Evolutionary conservation across 352 stramenopile genomes (phyloP).

Genomic region (Phytophthora citricola): DNA sequence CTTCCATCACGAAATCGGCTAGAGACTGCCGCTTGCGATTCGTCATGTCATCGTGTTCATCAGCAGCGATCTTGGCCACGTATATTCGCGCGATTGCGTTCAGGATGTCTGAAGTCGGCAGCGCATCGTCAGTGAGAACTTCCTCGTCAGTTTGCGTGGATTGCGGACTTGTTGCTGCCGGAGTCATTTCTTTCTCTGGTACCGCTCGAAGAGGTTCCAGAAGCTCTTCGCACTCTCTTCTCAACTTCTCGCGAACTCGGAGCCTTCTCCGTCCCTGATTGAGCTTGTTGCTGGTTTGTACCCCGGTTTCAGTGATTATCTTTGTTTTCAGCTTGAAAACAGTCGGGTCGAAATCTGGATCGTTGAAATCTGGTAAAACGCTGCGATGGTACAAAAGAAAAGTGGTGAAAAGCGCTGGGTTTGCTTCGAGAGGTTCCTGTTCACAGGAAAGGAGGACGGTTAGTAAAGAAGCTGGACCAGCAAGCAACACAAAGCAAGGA

Average conservation of each 20-base stretch:
- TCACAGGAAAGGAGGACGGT: not conserved
- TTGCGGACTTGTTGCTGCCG: not conserved
- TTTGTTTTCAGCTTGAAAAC: slow-evolving; percentile 64
- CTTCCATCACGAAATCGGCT: slow-evolving; percentile 59
- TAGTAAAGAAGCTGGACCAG: not conserved
- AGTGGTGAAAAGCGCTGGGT: slow-evolving; percentile 73
- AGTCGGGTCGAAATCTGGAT: slow-evolving; percentile 56
- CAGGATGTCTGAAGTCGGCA: slow-evolving; percentile 44
- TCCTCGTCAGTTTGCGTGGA: slow-evolving; percentile 16
- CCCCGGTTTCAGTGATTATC: slow-evolving; percentile 34
- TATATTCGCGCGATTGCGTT: slow-evolving; percentile 73
- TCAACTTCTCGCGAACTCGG: slow-evolving; percentile 46
- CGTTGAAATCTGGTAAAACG: slow-evolving; percentile 64
- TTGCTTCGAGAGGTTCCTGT: slow-evolving; percentile 73
- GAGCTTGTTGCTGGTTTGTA: slow-evolving; percentile 56
- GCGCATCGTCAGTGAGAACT: slow-evolving; percentile 12
- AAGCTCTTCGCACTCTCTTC: slow-evolving; percentile 48
- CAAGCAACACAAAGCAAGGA: too few species aligned
- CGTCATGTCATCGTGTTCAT: slow-evolving; percentile 44
- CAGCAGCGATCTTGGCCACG: slow-evolving; percentile 56
- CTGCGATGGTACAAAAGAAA: slow-evolving; percentile 70
- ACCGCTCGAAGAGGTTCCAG: slow-evolving; percentile 27
- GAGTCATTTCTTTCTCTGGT: slow-evolving; percentile 13
- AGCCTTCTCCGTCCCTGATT: slow-evolving; percentile 43
- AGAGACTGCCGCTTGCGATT: slow-evolving; percentile 51